Evolutionary conservation across 768 basidiomycete species (phyloP), one percentile per base, ranked within the genome.

Genomic region (Leccinum aurantiacum): DNA sequence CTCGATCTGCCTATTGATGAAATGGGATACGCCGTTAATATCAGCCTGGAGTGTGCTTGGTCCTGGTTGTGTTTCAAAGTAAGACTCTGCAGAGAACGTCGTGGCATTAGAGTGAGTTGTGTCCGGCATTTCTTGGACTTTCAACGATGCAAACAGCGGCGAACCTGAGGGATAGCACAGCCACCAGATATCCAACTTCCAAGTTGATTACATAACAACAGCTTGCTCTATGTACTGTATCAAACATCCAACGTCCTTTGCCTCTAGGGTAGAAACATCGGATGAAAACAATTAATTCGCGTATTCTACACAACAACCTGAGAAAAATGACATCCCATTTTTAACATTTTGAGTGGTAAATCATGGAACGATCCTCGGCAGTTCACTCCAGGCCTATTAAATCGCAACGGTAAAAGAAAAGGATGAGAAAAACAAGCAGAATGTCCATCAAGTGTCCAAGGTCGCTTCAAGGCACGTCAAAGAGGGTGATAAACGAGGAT

Each of bases 21-120:
- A 99, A 13, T 80, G 77, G 31, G 81, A 77, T 25, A 94, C 88
- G 6, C 72, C 77, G 14, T 78, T 79, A 29, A 91, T 79, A 66
- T 91, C 88, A 41, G 84, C 78, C 10, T 90, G 81, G 15, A 99
- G 84, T 8, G 82, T 80, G 1, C 84, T 69, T 1, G 97, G 97
- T 9, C 88, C 86, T 17, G 80, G 81, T 67, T 99, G 95, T 0
- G 92, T 93, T 54, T 84, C 86, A 70, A 97, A 99, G 78, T 98
- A 98, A 3, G 82, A 80, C 63, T 95, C 91, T 25, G 95, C 90
- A 15, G 91, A 94, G 77, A 96, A 95, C 38, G 68, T 69, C 47
- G 63, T 56, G 47, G 55, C 56, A 54, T 60, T 33, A 46, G 63
- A 24, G 25, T 61, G 55, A 24, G 55, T 63, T 29, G 62, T 56